Conservation (phyloP, 2,329 filamentous ascomycete species). For the Rhynchosporium secalis region DNA sequence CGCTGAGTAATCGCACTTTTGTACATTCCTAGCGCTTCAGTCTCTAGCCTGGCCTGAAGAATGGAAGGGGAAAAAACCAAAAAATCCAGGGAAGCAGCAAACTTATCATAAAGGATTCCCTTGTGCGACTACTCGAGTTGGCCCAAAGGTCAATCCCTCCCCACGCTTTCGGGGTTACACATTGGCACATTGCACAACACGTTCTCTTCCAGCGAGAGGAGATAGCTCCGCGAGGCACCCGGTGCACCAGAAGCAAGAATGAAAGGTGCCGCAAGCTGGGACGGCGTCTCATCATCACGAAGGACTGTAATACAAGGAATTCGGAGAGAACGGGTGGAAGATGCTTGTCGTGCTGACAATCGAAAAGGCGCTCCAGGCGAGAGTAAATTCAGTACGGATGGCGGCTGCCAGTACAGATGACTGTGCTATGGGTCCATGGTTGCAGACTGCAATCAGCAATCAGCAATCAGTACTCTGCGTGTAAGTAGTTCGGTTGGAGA, state of each 20-base stretch:
- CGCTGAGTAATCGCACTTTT: not conserved
- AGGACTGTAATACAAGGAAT: not conserved
- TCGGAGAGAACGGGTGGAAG: not conserved
- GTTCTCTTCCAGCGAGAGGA: conserved; percentile 7
- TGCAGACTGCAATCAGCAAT: conserved; percentile 1
- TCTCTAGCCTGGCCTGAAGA: not conserved
- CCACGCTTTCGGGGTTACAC: not conserved
- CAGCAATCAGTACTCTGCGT: not conserved
- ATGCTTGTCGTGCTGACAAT: conserved; percentile 2
- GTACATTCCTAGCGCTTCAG: conserved; percentile 13
- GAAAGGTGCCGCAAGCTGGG: not conserved
- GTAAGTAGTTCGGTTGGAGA: conserved; percentile 3
- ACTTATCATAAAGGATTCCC: conserved; percentile 7
- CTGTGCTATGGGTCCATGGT: not conserved
- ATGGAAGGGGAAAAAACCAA: conserved; percentile 10
- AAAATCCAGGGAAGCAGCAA: not conserved
- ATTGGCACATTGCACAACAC: conserved; percentile 6
- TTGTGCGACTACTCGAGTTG: not conserved
- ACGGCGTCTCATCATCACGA: conserved; percentile 12
- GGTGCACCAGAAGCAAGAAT: not conserved
- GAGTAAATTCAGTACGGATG: not conserved
- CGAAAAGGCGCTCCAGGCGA: not conserved
- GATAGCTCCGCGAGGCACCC: conserved; percentile 2
- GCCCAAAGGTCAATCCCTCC: not conserved
- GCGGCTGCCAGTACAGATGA: not conserved